Base-by-base conservation (phyloP, 2,329 filamentous ascomycete species). In the Neofusicoccum umdonicola region DNA sequence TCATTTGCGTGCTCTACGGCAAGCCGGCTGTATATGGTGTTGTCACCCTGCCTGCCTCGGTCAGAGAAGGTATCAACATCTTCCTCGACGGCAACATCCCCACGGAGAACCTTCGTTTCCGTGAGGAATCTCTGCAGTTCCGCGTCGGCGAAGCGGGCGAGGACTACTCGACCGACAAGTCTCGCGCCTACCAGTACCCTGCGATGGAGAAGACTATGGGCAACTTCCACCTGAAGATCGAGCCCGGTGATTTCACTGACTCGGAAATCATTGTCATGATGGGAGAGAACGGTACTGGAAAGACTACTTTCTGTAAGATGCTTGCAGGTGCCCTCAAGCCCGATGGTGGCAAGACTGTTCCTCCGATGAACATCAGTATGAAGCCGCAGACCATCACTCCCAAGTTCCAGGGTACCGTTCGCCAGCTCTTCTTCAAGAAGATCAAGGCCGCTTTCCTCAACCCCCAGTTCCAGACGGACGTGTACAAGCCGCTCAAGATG, bases 201-300 rank as follows among this genome's bases (percentile, higher is more conserved):
- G 82, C 82, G 62, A 97, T 99, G 93, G 85, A 92, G 78, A 98
- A 98, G 86, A 95, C 91, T 0, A 84, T 98, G 42, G 95, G 93
- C 66, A 86, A 85, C 77, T 99, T 99, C 86, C 87, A 90, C 72
- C 87, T 99, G 58, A 85, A 80, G 65, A 88, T 99, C 69, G 90
- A 98, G 52, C 65, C 86, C 27, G 95, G 96, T 71, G 84, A 89
- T 67, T 99, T 99, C 77, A 98, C 95, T 19, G 94, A 99, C 78
- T 99, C 95, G 0, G 95, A 99, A 77, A 99, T 99, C 71, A 88
- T 99, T 65, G 95, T 99, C 48, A 96, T 99, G 92, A 98, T 99
- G 95, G 95, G 95, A 71, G 94, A 98, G 83, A 99, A 99, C 81
- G 95, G 95, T 81, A 99, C 96, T 41, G 96, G 96, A 78, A 97